Evolutionary conservation across 208 protist genomes (phyloP).

Genomic region (Acanthamoeba healyi): DNA sequence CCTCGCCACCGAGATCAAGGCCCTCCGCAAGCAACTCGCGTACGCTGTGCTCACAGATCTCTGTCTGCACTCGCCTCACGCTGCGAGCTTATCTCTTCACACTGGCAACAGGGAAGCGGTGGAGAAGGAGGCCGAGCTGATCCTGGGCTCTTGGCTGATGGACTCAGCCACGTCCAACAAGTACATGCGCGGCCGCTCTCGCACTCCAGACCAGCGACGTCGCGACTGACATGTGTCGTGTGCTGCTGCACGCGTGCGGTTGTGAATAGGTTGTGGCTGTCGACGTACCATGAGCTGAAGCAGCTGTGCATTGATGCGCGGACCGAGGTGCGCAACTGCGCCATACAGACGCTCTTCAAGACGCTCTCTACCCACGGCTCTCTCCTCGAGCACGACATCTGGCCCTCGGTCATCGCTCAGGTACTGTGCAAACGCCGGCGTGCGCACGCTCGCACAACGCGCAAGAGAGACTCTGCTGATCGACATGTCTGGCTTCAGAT

Average conservation of each 20-base stretch:
- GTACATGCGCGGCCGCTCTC: background rate
- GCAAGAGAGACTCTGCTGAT: background rate
- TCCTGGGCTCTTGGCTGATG: slow-evolving; percentile 29
- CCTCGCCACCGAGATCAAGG: slow-evolving; percentile 58
- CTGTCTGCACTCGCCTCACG: background rate
- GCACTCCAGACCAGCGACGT: background rate
- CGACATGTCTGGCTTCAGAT: background rate
- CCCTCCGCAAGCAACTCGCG: slow-evolving; percentile 60
- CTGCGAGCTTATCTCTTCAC: background rate
- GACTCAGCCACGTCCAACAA: slow-evolving; percentile 31
- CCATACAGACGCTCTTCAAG: slow-evolving; percentile 74
- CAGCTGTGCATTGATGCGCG: slow-evolving; percentile 61
- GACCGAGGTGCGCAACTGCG: slow-evolving; percentile 72
- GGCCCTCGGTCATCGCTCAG: slow-evolving; percentile 61
- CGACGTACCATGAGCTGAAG: slow-evolving; percentile 60
- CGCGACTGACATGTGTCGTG: background rate
- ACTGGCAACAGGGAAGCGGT: background rate
- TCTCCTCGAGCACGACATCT: slow-evolving; percentile 51
- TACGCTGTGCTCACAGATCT: slow-evolving; percentile 10
- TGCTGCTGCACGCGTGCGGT: background rate
- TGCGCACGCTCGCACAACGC: background rate
- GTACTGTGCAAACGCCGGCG: too few relatives aligned
- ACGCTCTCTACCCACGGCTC: slow-evolving; percentile 69
- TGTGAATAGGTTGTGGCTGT: slow-evolving; percentile 60
- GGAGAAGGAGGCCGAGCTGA: slow-evolving; percentile 24